Conservation (phyloP, 495 filamentous ascomycete species). For the Neurospora intermedia region DNA sequence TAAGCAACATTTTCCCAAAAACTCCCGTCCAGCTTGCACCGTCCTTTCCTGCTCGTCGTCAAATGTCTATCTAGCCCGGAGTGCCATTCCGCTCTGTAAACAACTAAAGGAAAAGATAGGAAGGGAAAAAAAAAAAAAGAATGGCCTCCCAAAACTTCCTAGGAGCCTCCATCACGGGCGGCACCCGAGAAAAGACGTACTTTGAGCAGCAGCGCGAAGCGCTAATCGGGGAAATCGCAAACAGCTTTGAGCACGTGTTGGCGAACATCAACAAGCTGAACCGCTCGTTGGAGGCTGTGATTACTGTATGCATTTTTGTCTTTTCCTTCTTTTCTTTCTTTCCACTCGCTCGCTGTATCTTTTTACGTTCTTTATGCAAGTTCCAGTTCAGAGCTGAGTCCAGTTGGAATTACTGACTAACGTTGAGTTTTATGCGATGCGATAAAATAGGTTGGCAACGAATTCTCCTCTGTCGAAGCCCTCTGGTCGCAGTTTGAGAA, state of each 20-base stretch:
- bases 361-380: neutral
- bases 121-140: too few relatives aligned
- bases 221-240: constrained; percentile 65
- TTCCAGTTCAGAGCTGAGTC: neutral
- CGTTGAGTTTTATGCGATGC: neutral
- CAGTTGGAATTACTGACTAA: too few relatives aligned
- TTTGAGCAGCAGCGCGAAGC: constrained; percentile 78
- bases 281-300: constrained; percentile 83
- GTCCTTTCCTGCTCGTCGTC: neutral
- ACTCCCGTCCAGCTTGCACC: neutral
- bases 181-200: constrained; percentile 32
- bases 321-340: too few relatives aligned
- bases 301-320: constrained; percentile 55
- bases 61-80: neutral
- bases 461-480: constrained; percentile 92
- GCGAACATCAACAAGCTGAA: constrained; percentile 95
- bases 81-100: neutral
- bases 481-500: constrained; percentile 96
- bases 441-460: constrained; percentile 73
- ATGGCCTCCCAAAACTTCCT: constrained; percentile 19
- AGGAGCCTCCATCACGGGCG: constrained; percentile 22
- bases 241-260: constrained; percentile 90
- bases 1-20: neutral
- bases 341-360: too few relatives aligned
- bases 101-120: neutral